Conservation (phyloP, 345 rosid genomes). For the Angophora floribunda region DNA sequence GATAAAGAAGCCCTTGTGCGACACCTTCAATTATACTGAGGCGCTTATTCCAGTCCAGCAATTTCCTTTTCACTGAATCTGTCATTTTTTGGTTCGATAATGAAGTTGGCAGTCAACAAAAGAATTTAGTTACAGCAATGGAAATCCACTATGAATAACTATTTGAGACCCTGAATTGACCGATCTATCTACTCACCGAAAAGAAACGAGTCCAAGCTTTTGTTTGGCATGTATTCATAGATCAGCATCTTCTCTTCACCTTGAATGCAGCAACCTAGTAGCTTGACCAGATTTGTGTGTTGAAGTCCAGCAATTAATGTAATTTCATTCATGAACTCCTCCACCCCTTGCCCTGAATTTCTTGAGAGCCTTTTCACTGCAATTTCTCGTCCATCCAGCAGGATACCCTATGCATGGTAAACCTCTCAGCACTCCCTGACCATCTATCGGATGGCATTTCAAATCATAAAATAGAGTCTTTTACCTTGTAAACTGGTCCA, state of each 20-base stretch:
- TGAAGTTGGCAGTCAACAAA: neutral
- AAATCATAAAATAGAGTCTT: neutral
- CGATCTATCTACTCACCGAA: slow-evolving; percentile 12
- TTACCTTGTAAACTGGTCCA: slow-evolving; percentile 35
- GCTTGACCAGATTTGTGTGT: slow-evolving; percentile 30
- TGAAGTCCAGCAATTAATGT: slow-evolving; percentile 36
- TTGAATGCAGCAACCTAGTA: slow-evolving; percentile 34
- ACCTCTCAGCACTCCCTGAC: neutral
- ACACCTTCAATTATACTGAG: slow-evolving; percentile 25
- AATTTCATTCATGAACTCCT: slow-evolving; percentile 41
- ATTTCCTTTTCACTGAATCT: neutral
- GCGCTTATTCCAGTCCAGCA: slow-evolving; percentile 23
- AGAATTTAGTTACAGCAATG: neutral
- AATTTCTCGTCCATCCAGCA: slow-evolving; percentile 22
- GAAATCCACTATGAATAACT: neutral
- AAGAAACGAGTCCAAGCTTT: slow-evolving; percentile 22
- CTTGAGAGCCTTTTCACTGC: slow-evolving; percentile 37
- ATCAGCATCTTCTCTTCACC: slow-evolving; percentile 37
- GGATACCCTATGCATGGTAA: slow-evolving; percentile 5
- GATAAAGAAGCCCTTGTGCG: slow-evolving; percentile 30
- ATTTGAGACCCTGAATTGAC: neutral
- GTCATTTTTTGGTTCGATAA: neutral
- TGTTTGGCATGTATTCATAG: slow-evolving; percentile 29
- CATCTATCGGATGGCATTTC: too few species aligned
- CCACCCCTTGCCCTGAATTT: slow-evolving; percentile 31